A percentile compares a stretch with the other conserved stretches of the same genome.
phyloP scores from a whole-genome alignment of 495 filamentous ascomycete genomes.

The Aspergillus kassunensis region DNA sequence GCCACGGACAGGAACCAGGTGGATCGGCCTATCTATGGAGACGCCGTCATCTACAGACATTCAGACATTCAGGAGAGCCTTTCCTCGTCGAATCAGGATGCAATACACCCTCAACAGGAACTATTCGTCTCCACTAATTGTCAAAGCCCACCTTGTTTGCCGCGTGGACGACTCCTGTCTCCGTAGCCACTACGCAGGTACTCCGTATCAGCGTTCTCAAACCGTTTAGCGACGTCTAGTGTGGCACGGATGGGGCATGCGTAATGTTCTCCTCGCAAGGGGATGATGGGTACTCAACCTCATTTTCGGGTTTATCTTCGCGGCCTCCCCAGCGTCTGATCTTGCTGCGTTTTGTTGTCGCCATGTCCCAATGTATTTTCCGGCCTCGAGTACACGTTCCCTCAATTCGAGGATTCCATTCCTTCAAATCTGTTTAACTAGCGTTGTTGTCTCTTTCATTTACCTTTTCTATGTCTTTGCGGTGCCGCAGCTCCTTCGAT shows the following conservation, averaged over 20 bases:
- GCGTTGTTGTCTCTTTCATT: slow-evolving; percentile 17
- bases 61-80: not conserved
- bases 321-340: no score
- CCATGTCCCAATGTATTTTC: no score
- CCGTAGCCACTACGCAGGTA: no score
- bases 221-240: not conserved
- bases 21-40: not conserved
- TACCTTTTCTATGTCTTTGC: slow-evolving; percentile 26
- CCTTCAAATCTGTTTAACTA: slow-evolving; percentile 11
- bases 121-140: not conserved
- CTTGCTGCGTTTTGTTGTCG: not conserved
- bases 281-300: no score
- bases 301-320: no score
- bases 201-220: no score
- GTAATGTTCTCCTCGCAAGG: not conserved
- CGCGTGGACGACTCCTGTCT: slow-evolving; percentile 1
- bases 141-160: not conserved
- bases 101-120: not conserved
- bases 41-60: no score
- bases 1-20: not conserved
- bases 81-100: not conserved
- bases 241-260: not conserved
- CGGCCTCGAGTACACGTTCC: no score
- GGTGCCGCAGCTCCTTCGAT: slow-evolving; percentile 27
- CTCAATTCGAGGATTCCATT: slow-evolving; percentile 15